These are phyloP conservation scores for Prunus padus DNA, from an alignment of 306 rosid species.

Conservation along the genomic window DNA sequence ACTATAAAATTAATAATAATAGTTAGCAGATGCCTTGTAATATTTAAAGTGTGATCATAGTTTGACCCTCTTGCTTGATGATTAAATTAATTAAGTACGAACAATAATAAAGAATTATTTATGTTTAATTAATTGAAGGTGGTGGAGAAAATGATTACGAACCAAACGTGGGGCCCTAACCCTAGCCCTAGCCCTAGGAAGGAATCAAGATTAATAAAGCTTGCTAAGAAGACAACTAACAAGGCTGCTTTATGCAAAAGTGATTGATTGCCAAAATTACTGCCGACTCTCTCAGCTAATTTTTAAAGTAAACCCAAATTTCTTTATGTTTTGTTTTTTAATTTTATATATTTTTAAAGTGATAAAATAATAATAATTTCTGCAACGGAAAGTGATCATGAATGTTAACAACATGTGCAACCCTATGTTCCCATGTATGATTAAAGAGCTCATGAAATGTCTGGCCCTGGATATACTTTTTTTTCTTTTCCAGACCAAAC, in stretches of 20 bases:
- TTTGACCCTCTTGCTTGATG: neutral
- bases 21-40: too few species aligned
- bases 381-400: neutral
- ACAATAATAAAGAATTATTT: too few species aligned
- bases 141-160: constrained; percentile 26
- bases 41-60: too few species aligned
- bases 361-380: accelerated
- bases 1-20: too few species aligned
- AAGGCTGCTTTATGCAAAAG: constrained; percentile 9
- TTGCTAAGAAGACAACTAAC: constrained; percentile 5
- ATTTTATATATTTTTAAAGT: too few species aligned
- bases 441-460: neutral
- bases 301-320: neutral
- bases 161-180: constrained; percentile 7
- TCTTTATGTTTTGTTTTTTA: neutral
- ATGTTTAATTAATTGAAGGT: constrained; percentile 1
- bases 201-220: constrained; percentile 5
- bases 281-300: neutral
- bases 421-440: neutral
- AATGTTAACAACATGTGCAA: neutral
- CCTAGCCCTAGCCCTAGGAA: neutral
- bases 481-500: too few species aligned
- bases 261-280: constrained; percentile 7
- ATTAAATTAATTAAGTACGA: too few species aligned
- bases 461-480: neutral